Evolutionary conservation across 495 filamentous ascomycete species (phyloP).

Genomic region (Aspergillus coremiiformis): DNA sequence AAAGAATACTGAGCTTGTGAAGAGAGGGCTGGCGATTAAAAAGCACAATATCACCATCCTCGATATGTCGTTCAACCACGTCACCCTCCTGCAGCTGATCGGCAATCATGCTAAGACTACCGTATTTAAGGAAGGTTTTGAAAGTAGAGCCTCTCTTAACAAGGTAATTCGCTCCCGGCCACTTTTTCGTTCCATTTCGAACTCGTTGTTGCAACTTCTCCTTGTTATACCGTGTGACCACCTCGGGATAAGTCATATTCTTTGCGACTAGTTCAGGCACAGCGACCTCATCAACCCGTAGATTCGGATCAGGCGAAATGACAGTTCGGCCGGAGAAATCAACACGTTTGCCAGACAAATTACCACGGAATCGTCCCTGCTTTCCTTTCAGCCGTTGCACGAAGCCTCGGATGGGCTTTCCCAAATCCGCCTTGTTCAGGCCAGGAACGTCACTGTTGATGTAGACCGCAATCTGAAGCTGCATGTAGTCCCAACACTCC

Average conservation of each 20-base stretch:
- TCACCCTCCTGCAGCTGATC: slow-evolving; percentile 72
- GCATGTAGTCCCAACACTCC: slow-evolving; percentile 97
- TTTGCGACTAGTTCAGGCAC: slow-evolving; percentile 83
- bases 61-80: slow-evolving; percentile 86
- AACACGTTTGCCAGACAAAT: slow-evolving; percentile 94
- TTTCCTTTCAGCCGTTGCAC: slow-evolving; percentile 95
- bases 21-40: slow-evolving; percentile 98
- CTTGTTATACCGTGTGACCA: slow-evolving; percentile 73
- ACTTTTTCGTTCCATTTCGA: slow-evolving; percentile 61
- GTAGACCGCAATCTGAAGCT: slow-evolving; percentile 91
- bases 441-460: slow-evolving; percentile 96
- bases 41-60: slow-evolving; percentile 92
- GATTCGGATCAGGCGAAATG: slow-evolving; percentile 93
- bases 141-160: slow-evolving; percentile 61
- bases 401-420: slow-evolving; percentile 82
- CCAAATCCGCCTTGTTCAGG: slow-evolving; percentile 64
- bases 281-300: slow-evolving; percentile 89
- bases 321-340: slow-evolving; percentile 97
- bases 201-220: slow-evolving; percentile 69
- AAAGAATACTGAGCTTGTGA: slow-evolving; percentile 96
- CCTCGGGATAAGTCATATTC: slow-evolving; percentile 91
- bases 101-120: slow-evolving; percentile 57
- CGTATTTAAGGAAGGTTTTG: slow-evolving; percentile 69
- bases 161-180: slow-evolving; percentile 82
- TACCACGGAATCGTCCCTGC: slow-evolving; percentile 93